phyloP scores from a whole-genome alignment of 73 alveolate genomes.

The Paramecium tetraurelia region DNA sequence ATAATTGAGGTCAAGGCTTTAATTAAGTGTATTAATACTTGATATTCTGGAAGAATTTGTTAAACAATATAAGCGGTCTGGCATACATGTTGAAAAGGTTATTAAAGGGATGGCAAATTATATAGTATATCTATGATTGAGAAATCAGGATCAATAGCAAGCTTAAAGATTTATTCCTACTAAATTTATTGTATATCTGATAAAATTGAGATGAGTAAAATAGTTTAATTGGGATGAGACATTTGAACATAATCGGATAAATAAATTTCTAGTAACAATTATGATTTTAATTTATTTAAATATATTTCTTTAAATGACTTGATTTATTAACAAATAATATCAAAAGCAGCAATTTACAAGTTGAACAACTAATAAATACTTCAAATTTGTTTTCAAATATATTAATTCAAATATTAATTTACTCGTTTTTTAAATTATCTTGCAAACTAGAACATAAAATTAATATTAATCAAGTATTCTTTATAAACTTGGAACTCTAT shows the following conservation, averaged over 20 bases:
- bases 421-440: background rate
- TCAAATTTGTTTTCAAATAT: background rate
- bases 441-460: background rate
- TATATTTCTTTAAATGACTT: background rate
- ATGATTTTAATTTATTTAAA: background rate
- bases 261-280: background rate
- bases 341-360: background rate
- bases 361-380: background rate
- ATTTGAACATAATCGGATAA: background rate
- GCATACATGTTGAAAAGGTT: background rate
- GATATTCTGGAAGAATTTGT: background rate
- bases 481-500: background rate
- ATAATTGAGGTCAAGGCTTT: background rate
- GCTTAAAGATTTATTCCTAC: background rate
- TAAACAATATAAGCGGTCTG: background rate
- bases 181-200: background rate
- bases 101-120: background rate
- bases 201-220: background rate
- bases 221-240: background rate
- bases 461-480: background rate
- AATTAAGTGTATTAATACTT: background rate
- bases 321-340: background rate
- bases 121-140: background rate
- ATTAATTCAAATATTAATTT: background rate
- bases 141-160: background rate